A percentile compares a stretch with the other conserved stretches of the same genome.
Evolutionary conservation across 371 early-diverging fungal genomes (phyloP).

Genomic region (Saksenaea vasiformis): DNA sequence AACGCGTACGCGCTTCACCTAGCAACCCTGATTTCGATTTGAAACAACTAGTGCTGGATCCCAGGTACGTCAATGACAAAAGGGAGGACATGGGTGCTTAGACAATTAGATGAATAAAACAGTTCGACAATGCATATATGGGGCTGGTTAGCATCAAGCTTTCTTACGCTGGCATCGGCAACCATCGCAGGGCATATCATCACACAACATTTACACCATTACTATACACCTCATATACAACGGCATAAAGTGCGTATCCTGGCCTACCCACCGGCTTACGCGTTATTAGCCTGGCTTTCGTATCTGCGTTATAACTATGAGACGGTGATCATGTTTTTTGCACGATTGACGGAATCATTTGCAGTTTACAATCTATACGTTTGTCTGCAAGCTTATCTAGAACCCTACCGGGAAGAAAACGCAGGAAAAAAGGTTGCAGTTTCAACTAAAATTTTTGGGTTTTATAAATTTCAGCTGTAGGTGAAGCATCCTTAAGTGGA

Average conservation of each 20-base stretch:
- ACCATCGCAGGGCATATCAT: conserved; percentile 14
- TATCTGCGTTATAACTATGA: conserved; percentile 17
- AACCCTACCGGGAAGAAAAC: conserved; percentile 15
- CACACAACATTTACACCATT: conserved; percentile 11
- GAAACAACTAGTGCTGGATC: conserved; percentile 15
- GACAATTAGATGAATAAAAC: neutral
- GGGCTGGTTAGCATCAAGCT: conserved; percentile 20
- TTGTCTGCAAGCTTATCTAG: conserved; percentile 21
- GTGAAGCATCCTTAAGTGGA: neutral
- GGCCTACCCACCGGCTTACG: conserved; percentile 19
- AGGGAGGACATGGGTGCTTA: neutral
- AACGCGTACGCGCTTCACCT: neutral
- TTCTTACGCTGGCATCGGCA: conserved; percentile 1
- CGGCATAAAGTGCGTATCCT: conserved; percentile 25
- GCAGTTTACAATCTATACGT: conserved; percentile 23
- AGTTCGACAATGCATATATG: conserved; percentile 17
- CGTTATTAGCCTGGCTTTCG: conserved; percentile 16
- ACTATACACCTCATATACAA: conserved; percentile 15
- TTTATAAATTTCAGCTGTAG: conserved; percentile 17
- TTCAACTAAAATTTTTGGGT: conserved; percentile 15
- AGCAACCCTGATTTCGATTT: conserved; percentile 15
- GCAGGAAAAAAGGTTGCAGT: conserved; percentile 10
- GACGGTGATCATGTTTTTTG: conserved; percentile 19
- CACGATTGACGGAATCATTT: conserved; percentile 17
- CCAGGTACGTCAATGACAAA: neutral